Conservation (phyloP, 164 flowering plant genomes). For the Malania oleifera region DNA sequence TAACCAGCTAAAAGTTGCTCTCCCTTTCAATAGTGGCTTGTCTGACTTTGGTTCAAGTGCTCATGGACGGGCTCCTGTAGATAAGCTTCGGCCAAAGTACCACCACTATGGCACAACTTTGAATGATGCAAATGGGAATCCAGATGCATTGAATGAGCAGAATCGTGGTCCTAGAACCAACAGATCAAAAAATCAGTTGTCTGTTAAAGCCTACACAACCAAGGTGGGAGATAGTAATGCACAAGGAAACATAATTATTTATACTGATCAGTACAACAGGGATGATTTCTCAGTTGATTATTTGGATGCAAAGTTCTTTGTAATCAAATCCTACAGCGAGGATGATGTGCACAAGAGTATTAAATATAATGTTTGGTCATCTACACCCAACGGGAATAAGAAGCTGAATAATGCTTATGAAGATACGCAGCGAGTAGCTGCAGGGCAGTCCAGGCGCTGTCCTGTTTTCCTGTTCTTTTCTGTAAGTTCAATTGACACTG, state of each 20-base stretch:
- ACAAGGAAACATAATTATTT: slow-evolving; percentile 50
- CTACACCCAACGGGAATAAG: slow-evolving; percentile 94
- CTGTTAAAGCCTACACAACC: slow-evolving; percentile 51
- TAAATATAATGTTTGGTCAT: slow-evolving; percentile 88
- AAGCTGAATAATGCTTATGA: slow-evolving; percentile 67
- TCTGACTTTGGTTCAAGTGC: slow-evolving; percentile 36
- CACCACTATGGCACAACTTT: slow-evolving; percentile 29
- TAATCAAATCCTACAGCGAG: slow-evolving; percentile 87
- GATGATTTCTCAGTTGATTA: slow-evolving; percentile 57
- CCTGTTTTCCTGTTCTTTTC: slow-evolving; percentile 88
- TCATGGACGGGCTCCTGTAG: slow-evolving; percentile 24
- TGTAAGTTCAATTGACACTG: slow-evolving; percentile 36
- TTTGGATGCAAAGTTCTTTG: slow-evolving; percentile 69
- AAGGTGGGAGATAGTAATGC: slow-evolving; percentile 44
- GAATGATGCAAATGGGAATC: slow-evolving; percentile 31
- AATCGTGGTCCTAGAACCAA: slow-evolving; percentile 59
- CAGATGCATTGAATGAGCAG: slow-evolving; percentile 54
- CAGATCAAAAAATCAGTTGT: slow-evolving; percentile 44
- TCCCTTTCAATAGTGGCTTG: slow-evolving; percentile 27
- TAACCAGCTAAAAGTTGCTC: slow-evolving; percentile 31
- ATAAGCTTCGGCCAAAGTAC: slow-evolving; percentile 42
- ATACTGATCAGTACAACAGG: slow-evolving; percentile 57
- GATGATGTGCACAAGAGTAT: slow-evolving; percentile 96
- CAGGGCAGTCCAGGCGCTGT: slow-evolving; percentile 48
- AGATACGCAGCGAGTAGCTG: slow-evolving; percentile 55